Evolutionary conservation across 2,329 filamentous ascomycete species (phyloP).

Genomic region (Aspergillus melleus): DNA sequence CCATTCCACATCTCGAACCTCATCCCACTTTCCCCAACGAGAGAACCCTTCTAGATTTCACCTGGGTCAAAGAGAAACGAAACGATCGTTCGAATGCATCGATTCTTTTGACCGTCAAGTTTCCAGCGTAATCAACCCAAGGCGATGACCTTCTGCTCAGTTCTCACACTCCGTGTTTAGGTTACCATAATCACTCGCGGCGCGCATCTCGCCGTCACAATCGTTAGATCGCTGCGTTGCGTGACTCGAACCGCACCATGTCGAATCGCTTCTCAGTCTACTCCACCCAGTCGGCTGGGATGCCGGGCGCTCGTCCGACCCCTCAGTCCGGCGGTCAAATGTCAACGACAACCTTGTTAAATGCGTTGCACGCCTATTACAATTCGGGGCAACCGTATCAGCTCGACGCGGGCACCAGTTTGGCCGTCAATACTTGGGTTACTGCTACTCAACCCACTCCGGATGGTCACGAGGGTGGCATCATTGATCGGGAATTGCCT

Average conservation of each 20-base stretch:
- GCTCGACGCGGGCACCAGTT: slow-evolving; percentile 84
- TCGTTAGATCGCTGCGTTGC: neutral
- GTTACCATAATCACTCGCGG: neutral
- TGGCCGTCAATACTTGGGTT: slow-evolving; percentile 95
- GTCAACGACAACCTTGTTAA: slow-evolving; percentile 89
- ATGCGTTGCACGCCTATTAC: slow-evolving; percentile 88
- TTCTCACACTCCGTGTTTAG: neutral
- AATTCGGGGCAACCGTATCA: slow-evolving; percentile 77
- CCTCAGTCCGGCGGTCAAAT: slow-evolving; percentile 75
- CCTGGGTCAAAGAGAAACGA: neutral
- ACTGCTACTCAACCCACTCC: slow-evolving; percentile 71
- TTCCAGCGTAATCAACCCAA: neutral
- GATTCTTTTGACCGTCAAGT: neutral
- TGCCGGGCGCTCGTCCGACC: slow-evolving; percentile 55
- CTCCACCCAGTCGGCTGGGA: slow-evolving; percentile 59
- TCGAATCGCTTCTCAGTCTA: slow-evolving; percentile 63
- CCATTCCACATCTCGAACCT: neutral
- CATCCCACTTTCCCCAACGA: slow-evolving; percentile 4
- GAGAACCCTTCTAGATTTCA: too few relatives aligned
- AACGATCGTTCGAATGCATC: neutral
- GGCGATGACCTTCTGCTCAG: slow-evolving; percentile 35
- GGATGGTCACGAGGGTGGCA: slow-evolving; percentile 70
- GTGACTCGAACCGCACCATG: neutral
- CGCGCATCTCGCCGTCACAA: neutral
- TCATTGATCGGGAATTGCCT: slow-evolving; percentile 76